Evolutionary conservation across 2,329 filamentous ascomycete genomes (phyloP), one percentile per base, ranked within the genome.

Genomic region (Monosporascus sp.): DNA sequence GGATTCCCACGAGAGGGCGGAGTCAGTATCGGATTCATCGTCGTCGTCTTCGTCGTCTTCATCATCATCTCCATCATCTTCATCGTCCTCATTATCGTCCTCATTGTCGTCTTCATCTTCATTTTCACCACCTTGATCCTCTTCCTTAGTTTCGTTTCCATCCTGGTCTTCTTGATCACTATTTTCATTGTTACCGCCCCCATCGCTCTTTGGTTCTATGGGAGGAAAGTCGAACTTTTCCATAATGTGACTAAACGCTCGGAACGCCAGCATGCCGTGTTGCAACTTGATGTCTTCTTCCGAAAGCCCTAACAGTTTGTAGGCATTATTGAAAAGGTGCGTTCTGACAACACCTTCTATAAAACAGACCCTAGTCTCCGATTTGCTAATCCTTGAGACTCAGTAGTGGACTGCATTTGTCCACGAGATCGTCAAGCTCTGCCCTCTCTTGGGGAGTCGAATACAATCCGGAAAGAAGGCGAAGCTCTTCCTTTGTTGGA

Each of bases 221-320:
- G 56, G 50, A 11, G 62, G 61, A 20, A 67, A 71, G 46, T 66
- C 60, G 11, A 73, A 69, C 1, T 43, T 52, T 4, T 72, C 68
- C 38, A 69, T 67, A 8, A 75, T 49, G 31, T 75, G 70, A 2
- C 67, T 64, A 50, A 75, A 71, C 0, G 68, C 68, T 9, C 73
- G 63, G 5, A 73, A 61, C 2, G 70, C 68, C 3, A 75, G 58
- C 2, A 75, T 67, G 2, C 73, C 73, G n/a, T 75, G 72, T 40
- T 75, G 73, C 59, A 71, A 67, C 49, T 70, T 73, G 16, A 66
- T 69, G 14, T 71, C 73, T 40, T 75, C 71, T 0, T 62, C 55
- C 1, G 71, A 71, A 41, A 75, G 63, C 0, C 68, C 67, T 2
- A 75, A 62, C 5, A 67, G 59, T 44, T 57, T 60, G 37, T 66